Base-by-base conservation (phyloP, 441 rosid species). In the Aleurites moluccanus region DNA sequence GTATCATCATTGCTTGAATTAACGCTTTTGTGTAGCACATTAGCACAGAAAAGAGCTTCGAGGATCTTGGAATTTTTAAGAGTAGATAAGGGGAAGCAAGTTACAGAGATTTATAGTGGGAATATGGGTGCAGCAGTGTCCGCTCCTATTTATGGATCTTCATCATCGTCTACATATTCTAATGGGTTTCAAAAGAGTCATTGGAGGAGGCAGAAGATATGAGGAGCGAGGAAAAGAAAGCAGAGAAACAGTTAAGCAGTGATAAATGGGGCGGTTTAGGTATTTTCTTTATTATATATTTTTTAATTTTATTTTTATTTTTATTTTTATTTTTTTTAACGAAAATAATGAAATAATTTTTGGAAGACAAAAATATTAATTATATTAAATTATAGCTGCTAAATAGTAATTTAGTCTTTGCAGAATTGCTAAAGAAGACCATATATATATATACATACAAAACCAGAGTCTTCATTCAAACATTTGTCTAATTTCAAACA, bases 181-280 rank as follows among this genome's bases (percentile, higher is more conserved):
- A 68, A 78, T 67, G 86, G 67, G 67, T 59, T 57, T 72, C 81
- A 55, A 92, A 87, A 44, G 97, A 84, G 55, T 80, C 77, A 50
- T 62, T 85, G 66, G 83, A 79, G 53, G 99, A 89, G 30, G 82
- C 78, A 42, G 96, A 85, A 75, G 86, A 78, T 72, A 87, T 88
- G 98, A 96, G 93, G 95, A 96, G 99, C 18, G 94, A 90, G 78
- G 99, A 96, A 86, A 96, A 86, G 84, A 93, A 93, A 83, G 99
- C 99, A 0, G 98, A 93, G 81, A 90, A 90, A 74, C 97, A 90
- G 78, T 81, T 96, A 75, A n/a, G n/a, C n/a, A n/a, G n/a, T n/a
- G n/a, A n/a, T n/a, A n/a, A n/a, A n/a, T n/a, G n/a, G n/a, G n/a
- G n/a, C n/a, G n/a, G n/a, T n/a, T n/a, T n/a, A n/a, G n/a, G n/a